Evolutionary conservation across 305 asterid genomes (phyloP).

Genomic region (Solanum hybrid): DNA sequence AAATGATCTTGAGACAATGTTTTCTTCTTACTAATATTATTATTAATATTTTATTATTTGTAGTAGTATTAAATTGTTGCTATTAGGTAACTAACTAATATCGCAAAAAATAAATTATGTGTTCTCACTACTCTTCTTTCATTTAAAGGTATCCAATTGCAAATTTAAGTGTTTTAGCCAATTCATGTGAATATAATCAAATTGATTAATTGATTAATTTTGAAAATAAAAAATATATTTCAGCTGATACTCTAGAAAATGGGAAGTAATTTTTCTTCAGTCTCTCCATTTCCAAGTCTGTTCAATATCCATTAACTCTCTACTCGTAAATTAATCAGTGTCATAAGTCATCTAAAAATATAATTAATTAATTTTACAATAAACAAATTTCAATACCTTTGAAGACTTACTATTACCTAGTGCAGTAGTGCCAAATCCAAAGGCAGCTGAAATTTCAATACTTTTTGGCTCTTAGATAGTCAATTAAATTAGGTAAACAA

Average conservation of each 20-base stretch:
- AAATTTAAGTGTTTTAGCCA: not conserved
- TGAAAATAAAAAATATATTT: not conserved
- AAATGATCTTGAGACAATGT: not conserved
- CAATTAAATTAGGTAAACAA: not conserved
- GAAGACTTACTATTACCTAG: not conserved
- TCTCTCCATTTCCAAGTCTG: not conserved
- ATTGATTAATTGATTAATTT: not conserved
- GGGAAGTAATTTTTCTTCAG: not conserved
- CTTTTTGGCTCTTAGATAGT: not conserved
- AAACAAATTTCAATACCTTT: not conserved
- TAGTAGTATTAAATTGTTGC: not conserved
- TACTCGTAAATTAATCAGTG: not conserved
- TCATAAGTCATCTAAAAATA: not conserved
- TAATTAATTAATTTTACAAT: not conserved
- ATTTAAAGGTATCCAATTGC: not conserved
- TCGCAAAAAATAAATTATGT: not conserved
- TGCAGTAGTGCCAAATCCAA: not conserved
- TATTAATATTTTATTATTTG: not conserved
- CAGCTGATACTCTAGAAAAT: not conserved
- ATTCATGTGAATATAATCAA: not conserved
- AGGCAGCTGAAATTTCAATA: not conserved
- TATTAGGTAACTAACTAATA: not conserved
- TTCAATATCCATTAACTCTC: not conserved
- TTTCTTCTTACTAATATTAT: not conserved
- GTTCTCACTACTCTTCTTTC: not conserved